These are phyloP conservation scores for Neopestalotiopsis rosae DNA, from an alignment of 2,329 filamentous ascomycete genomes.

Conservation along the genomic window DNA sequence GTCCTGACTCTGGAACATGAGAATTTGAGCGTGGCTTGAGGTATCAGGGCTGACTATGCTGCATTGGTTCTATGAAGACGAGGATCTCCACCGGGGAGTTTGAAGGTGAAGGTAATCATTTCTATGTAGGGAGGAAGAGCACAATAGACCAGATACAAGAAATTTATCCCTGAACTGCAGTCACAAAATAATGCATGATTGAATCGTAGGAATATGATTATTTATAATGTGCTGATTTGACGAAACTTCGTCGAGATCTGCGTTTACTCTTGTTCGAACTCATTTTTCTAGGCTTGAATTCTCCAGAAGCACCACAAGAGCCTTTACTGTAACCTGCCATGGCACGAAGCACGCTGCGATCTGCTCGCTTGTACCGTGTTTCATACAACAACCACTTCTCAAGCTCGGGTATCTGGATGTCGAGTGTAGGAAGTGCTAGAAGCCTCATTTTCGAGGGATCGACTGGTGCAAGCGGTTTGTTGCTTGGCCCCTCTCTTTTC, in stretches of 20 bases:
- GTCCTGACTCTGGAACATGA: too few species aligned
- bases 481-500: not conserved
- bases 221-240: too few species aligned
- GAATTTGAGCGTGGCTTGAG: too few species aligned
- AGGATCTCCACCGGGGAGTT: too few species aligned
- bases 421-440: constrained; percentile 59
- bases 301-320: constrained; percentile 19
- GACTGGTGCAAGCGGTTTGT: not conserved
- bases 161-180: too few species aligned
- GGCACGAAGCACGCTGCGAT: constrained; percentile 42
- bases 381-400: constrained; percentile 56
- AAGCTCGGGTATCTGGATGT: constrained; percentile 50
- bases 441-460: constrained; percentile 41
- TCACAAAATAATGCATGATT: too few species aligned
- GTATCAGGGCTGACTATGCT: too few species aligned
- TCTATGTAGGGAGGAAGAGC: too few species aligned
- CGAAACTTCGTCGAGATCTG: not conserved
- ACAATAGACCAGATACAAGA: too few species aligned
- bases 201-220: too few species aligned
- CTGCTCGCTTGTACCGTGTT: constrained; percentile 55
- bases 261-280: not conserved
- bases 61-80: too few species aligned
- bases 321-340: constrained; percentile 25
- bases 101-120: too few species aligned
- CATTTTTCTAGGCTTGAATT: not conserved